phyloP scores from a whole-genome alignment of 208 protist species.

The Trypanosoma caninum region DNA sequence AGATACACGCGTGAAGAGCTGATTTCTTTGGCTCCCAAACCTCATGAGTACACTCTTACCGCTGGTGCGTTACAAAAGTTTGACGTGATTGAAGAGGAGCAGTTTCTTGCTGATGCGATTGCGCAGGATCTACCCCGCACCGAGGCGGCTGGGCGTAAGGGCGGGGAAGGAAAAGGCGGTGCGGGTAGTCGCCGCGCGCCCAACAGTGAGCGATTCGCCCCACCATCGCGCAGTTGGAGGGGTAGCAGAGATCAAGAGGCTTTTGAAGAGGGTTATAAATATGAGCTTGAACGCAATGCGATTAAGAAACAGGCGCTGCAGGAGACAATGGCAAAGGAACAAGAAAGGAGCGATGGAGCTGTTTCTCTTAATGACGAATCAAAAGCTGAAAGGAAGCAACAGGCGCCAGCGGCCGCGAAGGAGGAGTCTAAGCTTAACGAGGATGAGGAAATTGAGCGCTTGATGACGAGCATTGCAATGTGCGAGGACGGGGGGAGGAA shows the following conservation, averaged over 20 bases:
- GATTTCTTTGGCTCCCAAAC: conserved; percentile 36
- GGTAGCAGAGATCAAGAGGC: conserved; percentile 75
- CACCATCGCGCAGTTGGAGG: conserved; percentile 39
- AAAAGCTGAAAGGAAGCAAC: conserved; percentile 28
- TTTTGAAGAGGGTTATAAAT: conserved; percentile 81
- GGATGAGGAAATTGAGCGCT: conserved; percentile 27
- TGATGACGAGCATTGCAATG: conserved; percentile 26
- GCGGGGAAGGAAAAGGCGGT: not conserved
- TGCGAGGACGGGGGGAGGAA: conserved; percentile 36
- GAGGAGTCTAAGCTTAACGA: conserved; percentile 7
- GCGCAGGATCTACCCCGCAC: conserved; percentile 1
- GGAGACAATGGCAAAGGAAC: conserved; percentile 64
- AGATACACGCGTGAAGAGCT: conserved; percentile 63
- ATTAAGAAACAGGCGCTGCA: conserved; percentile 56
- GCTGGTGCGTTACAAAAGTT: conserved; percentile 52
- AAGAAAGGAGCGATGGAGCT: conserved; percentile 15
- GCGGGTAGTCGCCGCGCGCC: not conserved
- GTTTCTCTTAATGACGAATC: conserved; percentile 1
- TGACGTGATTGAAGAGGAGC: conserved; percentile 59
- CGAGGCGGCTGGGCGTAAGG: conserved; percentile 7
- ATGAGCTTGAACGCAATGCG: conserved; percentile 75
- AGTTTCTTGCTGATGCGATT: conserved; percentile 1
- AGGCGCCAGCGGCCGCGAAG: not conserved
- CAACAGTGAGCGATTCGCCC: conserved; percentile 58
- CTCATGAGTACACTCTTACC: conserved; percentile 29